Base-by-base conservation (phyloP, 352 stramenopile species). In the Globisporangium polare region DNA sequence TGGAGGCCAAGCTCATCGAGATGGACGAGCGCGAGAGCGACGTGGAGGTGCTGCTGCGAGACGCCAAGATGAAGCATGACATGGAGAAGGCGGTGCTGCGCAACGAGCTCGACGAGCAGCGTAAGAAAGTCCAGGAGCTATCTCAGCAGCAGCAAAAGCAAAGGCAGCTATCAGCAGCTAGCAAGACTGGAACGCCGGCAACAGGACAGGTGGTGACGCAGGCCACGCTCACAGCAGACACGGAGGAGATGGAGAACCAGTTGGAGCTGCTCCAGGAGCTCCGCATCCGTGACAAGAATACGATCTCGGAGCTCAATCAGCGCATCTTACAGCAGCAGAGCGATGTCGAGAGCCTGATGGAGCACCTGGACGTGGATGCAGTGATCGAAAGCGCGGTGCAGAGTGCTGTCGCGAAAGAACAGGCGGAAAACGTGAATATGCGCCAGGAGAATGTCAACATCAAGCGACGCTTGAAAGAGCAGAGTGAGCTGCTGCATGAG, bases 1-100 rank as follows among this genome's bases (percentile, higher is more conserved):
- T 90, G 15, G 83, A 89, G 62, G 68, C 67, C 8, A 87, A 89
- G 42, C 59, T 94, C 6, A 74, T 91, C n/a, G 83, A 90, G 57
- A 87, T 90, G 76, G 76, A 91, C 51, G 80, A 88, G 65, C 71
- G 70, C 6, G 78, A 92, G 49, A 76, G 70, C 43, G 66, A 88
- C 22, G 78, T 89, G 2, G 78, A 91, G 22, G 66, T 61, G 20
- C 35, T 87, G 29, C 71, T 86, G 39, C 57, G 60, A 18, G 67
- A 90, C 55, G 63, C 72, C 9, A 78, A 73, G 41, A 67, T 63
- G 20, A 78, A 76, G 42, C 75, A 86, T 60, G 80, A 88, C 15
- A 74, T 80, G 54, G 82, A 94, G 59, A 83, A 78, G 47, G 62
- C 64, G 0, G 71, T 80, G 31, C 59, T 88, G 12, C 62, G 72